A percentile compares a stretch with the other conserved stretches of the same genome.
Conservation (phyloP, 1,139 yeast species). For the Protomyces arabidopsidicola region DNA sequence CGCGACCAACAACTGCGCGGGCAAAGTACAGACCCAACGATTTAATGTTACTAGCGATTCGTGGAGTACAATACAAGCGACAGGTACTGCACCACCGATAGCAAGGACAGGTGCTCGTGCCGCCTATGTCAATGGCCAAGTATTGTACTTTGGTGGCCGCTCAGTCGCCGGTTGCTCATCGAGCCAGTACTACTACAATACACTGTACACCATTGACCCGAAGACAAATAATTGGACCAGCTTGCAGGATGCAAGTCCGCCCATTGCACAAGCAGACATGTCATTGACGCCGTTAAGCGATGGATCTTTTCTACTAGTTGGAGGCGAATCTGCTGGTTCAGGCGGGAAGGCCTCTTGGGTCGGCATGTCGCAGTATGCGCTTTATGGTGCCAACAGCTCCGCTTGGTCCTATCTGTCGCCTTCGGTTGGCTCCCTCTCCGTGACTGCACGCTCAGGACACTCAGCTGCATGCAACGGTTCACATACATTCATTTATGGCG, state of each 20-base stretch:
- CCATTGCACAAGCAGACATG: constrained; percentile 23
- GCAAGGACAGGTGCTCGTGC: constrained; percentile 19
- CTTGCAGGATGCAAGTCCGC: constrained; percentile 5
- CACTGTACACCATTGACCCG: constrained; percentile 4
- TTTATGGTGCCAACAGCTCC: background rate
- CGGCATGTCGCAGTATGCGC: constrained; percentile 15
- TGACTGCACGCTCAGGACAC: constrained; percentile 17
- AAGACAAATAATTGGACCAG: background rate
- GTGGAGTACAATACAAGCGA: background rate
- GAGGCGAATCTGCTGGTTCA: constrained; percentile 17
- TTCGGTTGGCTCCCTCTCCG: background rate
- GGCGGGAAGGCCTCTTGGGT: constrained; percentile 18
- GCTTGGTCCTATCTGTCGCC: constrained; percentile 17
- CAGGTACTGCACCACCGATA: constrained; percentile 5
- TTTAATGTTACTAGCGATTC: background rate
- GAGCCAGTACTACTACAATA: constrained; percentile 20
- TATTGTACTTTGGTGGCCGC: constrained; percentile 20
- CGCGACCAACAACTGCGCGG: background rate
- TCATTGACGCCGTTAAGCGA: constrained; percentile 3
- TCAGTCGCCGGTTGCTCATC: constrained; percentile 7
- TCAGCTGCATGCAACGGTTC: constrained; percentile 18
- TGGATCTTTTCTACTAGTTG: constrained; percentile 1
- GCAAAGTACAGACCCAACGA: background rate
- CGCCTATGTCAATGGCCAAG: background rate
- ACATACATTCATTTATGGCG: constrained; percentile 18